Evolutionary conservation across 331 rosid genomes (phyloP), one percentile per base, ranked within the genome.

Genomic region (Telfairia occidentalis): DNA sequence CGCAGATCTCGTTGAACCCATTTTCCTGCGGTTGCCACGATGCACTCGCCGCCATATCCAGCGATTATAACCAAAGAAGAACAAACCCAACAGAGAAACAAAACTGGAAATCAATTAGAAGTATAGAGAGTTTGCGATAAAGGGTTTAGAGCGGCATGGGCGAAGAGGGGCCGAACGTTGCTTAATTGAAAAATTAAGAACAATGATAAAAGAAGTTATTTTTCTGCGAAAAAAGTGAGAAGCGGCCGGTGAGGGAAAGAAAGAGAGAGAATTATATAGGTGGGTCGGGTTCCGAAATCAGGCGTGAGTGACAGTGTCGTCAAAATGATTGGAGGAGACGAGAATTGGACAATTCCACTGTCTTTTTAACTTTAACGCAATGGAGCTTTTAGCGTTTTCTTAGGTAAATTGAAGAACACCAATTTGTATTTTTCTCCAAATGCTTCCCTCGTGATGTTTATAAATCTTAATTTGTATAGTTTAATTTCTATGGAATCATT

Each of bases 1-100:
- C 83, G 45, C 97, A 96, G 99, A 96, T 96, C 97, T 88, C 97
- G 54, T 84, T 85, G 83, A 92, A 89, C 15, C 99, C 99, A 54
- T 92, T 89, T 69, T 96, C 92, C 63, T 89, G 89, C 4, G 99
- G 97, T 55, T 96, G 97, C 99, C 99, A 96, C 67, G 92, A 37
- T 53, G 86, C 78, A 79, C 43, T 90, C 85, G 90, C 86, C 86
- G 98, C 90, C 98, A 86, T 89, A 54, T 13, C 65, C 28, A 40
- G 66, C 76, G 55, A 50, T 72, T 37, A 72, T 34, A 46, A 63
- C 43, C 19, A 30, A 57, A 5, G 42, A 30, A n/a, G n/a, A 50
- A n/a, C n/a, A 24, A 48, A 71, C 29, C 19, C 73, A 40, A 23
- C 23, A 40, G 9, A 66, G 10, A 40, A 38, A 15, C 18, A 40